Percentiles rank a stretch among this genome's conserved stretches.
Conservation (phyloP, 345 rosid genomes). For the Salix purpurea region DNA sequence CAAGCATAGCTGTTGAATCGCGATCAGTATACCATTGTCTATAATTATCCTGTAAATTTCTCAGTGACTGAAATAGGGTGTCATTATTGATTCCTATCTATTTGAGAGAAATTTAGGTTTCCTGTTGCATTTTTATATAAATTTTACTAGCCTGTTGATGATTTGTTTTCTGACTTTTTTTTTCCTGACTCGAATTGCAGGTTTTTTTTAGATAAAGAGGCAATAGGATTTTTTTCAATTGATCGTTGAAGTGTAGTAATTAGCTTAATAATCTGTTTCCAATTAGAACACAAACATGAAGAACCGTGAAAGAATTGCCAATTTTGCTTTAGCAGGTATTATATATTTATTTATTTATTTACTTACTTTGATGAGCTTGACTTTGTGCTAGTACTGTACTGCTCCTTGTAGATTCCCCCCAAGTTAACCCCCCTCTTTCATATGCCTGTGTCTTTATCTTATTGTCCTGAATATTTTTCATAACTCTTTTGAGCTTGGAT, state of each 20-base stretch:
- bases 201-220: background rate
- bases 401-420: background rate
- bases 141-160: background rate
- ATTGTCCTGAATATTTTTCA: background rate
- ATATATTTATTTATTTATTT: background rate
- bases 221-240: background rate
- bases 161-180: background rate
- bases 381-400: background rate
- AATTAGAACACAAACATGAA: constrained; percentile 42
- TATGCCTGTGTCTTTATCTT: background rate
- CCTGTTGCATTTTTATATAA: background rate
- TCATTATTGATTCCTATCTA: background rate
- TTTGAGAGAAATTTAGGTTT: background rate
- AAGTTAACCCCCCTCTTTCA: background rate
- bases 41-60: background rate
- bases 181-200: background rate
- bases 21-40: background rate
- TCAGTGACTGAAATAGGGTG: background rate
- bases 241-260: background rate
- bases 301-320: constrained; percentile 71
- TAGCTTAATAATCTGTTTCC: background rate
- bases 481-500: background rate
- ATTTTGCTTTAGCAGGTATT: constrained; percentile 78
- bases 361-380: background rate
- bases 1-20: background rate